Conservation (phyloP, 805 yeast genomes). For the Saccharomycopsis fibuligera region DNA sequence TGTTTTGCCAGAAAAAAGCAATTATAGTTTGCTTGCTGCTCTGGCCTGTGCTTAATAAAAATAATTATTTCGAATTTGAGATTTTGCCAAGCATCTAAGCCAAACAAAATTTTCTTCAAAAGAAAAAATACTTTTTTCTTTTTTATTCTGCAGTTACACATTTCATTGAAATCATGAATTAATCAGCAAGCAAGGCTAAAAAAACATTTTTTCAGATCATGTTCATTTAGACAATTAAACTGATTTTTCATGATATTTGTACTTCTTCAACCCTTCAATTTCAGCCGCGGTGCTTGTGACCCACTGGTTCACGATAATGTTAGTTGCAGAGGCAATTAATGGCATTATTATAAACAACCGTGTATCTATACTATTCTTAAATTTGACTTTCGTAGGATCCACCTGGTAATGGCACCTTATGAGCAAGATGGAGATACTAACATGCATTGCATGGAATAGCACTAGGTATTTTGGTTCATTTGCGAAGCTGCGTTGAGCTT, state of each 20-base stretch:
- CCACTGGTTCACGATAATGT: conserved; percentile 11
- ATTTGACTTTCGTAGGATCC: not conserved
- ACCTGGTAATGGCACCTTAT: not conserved
- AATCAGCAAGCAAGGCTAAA: not conserved
- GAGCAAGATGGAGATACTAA: not conserved
- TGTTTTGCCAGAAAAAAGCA: too few relatives aligned
- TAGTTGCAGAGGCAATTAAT: conserved; percentile 10
- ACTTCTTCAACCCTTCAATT: conserved; percentile 5
- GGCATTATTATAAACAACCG: conserved; percentile 8
- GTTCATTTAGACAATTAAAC: conserved; percentile 1
- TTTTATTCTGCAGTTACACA: too few relatives aligned
- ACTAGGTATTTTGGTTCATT: not conserved
- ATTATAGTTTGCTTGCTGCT: too few relatives aligned
- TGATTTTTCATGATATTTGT: conserved; percentile 11
- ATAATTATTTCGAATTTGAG: too few relatives aligned
- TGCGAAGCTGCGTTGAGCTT: not conserved
- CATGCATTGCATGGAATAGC: not conserved
- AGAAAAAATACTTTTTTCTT: too few relatives aligned
- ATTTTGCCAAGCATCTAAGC: too few relatives aligned
- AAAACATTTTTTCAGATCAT: not conserved
- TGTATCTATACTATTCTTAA: not conserved
- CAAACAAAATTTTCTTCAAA: too few relatives aligned
- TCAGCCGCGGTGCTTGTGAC: conserved; percentile 1
- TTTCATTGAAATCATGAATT: too few relatives aligned
- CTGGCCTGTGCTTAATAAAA: too few relatives aligned